Base-by-base conservation (phyloP, 345 rosid species). In the Dipteronia sinensis region DNA sequence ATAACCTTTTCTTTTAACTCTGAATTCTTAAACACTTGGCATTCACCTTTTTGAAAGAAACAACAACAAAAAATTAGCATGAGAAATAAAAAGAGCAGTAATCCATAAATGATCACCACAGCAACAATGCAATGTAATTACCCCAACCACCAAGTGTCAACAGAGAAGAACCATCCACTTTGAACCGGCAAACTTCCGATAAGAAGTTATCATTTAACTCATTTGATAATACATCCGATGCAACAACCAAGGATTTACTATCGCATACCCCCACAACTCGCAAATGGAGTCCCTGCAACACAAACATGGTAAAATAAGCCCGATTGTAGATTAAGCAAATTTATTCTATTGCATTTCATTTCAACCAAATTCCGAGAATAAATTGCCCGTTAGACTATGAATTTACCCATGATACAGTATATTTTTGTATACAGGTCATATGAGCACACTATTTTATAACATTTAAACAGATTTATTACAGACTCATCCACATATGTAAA, bases 251-350 rank as follows among this genome's bases (percentile, higher is more conserved):
- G 3, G 91, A 88, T 74, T 88, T 91, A 76, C 97, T 92, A 70
- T 92, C 99, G 55, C 88, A 81, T n/a, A 91, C 94, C 56, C 98
- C 99, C 59, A 95, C 72, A 53, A 95, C 95, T 40, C 91, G 90
- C 81, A 95, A 73, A 79, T 84, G 87, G 75, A 91, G 88, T 75
- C 97, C 98, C 98, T 94, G 83, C 67, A 20, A 76, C 46, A 19
- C 65, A 7, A 72, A n/a, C 11, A 46, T 10, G 49, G 49, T 46
- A 9, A 8, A 46, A 46, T 8, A 46, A 46, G 49, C 10, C 25
- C 58, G 20, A 12, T 29, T 2, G 34, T 15, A 47, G 19, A 46
- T 13, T 23, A 25, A 65, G 15, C 62, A 49, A 53, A 5, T 10
- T 6, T 13, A 29, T 10, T 27, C 7, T 13, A 64, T 64, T 64